Conservation (phyloP, 306 rosid species). For the Vicia villosa region DNA sequence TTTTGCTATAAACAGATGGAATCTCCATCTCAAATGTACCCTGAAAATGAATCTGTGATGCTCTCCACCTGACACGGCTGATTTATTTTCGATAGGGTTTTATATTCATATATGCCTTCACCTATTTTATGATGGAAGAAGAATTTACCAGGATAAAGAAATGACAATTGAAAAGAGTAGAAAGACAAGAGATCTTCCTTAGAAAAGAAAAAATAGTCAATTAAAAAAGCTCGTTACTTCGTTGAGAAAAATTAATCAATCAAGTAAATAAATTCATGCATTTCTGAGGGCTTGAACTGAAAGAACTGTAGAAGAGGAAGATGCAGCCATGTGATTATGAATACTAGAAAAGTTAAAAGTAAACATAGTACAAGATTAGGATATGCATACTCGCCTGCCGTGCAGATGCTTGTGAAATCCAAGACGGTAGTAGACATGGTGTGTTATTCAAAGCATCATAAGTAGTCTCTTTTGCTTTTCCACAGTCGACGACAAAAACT, state of each 20-base stretch:
- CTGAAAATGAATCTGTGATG: not conserved
- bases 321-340: not conserved
- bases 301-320: too few relatives aligned
- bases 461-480: slow-evolving; percentile 97
- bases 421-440: slow-evolving; percentile 92
- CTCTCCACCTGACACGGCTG: not conserved
- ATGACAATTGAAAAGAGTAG: not conserved
- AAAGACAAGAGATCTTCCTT: not conserved
- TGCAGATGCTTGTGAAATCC: slow-evolving; percentile 98
- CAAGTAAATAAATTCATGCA: too few relatives aligned
- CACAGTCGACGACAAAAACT: slow-evolving; percentile 93
- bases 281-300: too few relatives aligned
- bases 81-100: not conserved
- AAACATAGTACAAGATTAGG: slow-evolving; percentile 26
- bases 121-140: not conserved
- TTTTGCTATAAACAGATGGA: not conserved
- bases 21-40: not conserved
- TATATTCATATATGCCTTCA: not conserved
- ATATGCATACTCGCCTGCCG: slow-evolving; percentile 72
- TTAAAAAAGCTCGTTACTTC: not conserved
- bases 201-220: not conserved
- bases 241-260: not conserved
- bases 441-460: slow-evolving; percentile 98
- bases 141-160: not conserved
- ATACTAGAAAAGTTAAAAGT: not conserved